Evolutionary conservation across 768 basidiomycete genomes (phyloP).

Genomic region (Amanita jacksonii): DNA sequence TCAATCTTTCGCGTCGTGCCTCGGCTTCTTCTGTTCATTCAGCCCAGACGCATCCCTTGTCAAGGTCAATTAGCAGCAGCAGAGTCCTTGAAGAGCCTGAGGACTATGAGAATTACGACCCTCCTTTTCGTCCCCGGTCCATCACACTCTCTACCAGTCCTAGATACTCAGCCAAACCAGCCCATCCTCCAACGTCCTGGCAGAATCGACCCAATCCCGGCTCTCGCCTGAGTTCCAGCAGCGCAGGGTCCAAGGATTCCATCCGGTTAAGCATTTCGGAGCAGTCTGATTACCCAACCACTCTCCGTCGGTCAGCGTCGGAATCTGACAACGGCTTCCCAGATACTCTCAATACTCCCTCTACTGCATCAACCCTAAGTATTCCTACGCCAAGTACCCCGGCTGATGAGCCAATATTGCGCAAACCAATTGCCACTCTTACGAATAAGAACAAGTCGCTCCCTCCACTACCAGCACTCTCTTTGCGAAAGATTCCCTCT

Average conservation of each 20-base stretch:
- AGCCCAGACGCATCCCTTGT: slow-evolving; percentile 19
- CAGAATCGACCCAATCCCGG: slow-evolving; percentile 10
- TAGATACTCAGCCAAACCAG: background rate
- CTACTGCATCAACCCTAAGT: slow-evolving; percentile 26
- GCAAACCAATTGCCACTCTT: slow-evolving; percentile 5
- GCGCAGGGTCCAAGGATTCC: slow-evolving; percentile 20
- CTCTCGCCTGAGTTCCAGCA: slow-evolving; percentile 21
- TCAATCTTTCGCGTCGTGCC: slow-evolving; percentile 38
- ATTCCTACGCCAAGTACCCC: slow-evolving; percentile 26
- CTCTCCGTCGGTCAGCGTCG: slow-evolving; percentile 7
- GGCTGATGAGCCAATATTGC: slow-evolving; percentile 15
- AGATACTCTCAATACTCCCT: slow-evolving; percentile 20
- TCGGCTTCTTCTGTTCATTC: slow-evolving; percentile 30
- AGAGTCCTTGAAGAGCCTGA: slow-evolving; percentile 15
- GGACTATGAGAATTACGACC: slow-evolving; percentile 9
- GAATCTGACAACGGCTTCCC: slow-evolving; percentile 12
- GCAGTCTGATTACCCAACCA: slow-evolving; percentile 5
- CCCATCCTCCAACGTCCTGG: slow-evolving; percentile 19
- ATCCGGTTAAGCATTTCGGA: slow-evolving; percentile 16
- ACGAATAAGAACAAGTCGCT: slow-evolving; percentile 28
- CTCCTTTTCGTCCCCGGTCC: slow-evolving; percentile 3
- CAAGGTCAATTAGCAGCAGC: slow-evolving; percentile 25
- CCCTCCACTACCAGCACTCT: slow-evolving; percentile 20
- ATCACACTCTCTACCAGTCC: slow-evolving; percentile 6
- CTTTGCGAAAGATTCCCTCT: slow-evolving; percentile 11